phyloP scores from a whole-genome alignment of 176 grass and related monocot species.

The Juncus inflexus region DNA sequence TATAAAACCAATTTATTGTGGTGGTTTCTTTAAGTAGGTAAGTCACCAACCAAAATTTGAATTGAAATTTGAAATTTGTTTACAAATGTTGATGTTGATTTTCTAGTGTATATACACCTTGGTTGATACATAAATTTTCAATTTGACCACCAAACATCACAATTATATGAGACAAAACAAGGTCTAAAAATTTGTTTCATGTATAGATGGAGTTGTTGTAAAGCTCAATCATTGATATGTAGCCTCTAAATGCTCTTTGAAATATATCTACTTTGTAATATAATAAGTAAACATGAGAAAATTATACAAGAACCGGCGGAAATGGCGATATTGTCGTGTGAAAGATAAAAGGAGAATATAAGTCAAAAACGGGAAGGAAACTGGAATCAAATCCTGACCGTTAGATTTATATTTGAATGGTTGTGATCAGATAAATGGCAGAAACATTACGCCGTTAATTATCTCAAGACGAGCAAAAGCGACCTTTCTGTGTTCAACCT shows the following conservation, averaged over 20 bases:
- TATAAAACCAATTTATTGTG: slow-evolving; percentile 25
- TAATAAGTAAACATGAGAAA: neutral
- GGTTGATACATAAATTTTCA: slow-evolving; percentile 2
- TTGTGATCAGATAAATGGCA: neutral
- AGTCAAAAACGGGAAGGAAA: neutral
- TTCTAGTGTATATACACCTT: neutral
- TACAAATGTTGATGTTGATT: neutral
- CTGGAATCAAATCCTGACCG: neutral
- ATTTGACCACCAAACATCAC: neutral
- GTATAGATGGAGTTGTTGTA: neutral
- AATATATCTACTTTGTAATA: neutral
- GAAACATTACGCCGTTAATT: neutral
- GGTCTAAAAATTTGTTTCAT: slow-evolving; percentile 10
- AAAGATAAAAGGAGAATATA: neutral
- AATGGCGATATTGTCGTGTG: neutral
- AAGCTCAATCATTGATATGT: slow-evolving; percentile 18
- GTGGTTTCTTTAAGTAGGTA: slow-evolving; percentile 20
- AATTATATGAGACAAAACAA: slow-evolving; percentile 19
- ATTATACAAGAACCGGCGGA: neutral
- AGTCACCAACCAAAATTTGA: slow-evolving; percentile 43
- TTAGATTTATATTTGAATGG: neutral
- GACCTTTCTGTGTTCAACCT: too few species aligned
- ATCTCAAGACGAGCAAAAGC: too few species aligned
- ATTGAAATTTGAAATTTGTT: slow-evolving; percentile 24
- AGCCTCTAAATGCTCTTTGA: too few species aligned